Evolutionary conservation across 2,329 filamentous ascomycete species (phyloP).

Genomic region (Blastomyces percursus): DNA sequence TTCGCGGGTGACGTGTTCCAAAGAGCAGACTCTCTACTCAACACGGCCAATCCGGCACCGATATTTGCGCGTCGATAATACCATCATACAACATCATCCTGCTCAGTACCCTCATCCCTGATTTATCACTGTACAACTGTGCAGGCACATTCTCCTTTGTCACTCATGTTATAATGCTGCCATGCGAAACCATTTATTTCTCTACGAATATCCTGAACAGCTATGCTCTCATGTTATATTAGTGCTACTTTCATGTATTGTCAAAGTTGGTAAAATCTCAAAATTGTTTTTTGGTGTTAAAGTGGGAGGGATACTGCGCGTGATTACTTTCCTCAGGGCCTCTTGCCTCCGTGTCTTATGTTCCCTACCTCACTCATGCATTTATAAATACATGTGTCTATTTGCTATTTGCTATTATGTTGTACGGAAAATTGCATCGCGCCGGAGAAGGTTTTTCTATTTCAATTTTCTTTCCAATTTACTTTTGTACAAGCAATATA

Average conservation of each 20-base stretch:
- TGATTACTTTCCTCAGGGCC: neutral
- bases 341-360: neutral
- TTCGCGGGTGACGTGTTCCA: conserved; percentile 42
- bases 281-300: neutral
- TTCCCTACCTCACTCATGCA: neutral
- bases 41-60: conserved; percentile 33
- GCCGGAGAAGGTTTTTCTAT: neutral
- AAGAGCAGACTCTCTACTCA: conserved; percentile 38
- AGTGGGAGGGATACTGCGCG: neutral
- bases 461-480: neutral
- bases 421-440: neutral
- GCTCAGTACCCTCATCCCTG: neutral
- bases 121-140: neutral
- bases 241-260: neutral
- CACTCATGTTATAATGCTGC: neutral
- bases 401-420: neutral
- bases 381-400: neutral
- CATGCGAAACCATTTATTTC: neutral
- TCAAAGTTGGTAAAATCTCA: neutral
- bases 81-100: neutral
- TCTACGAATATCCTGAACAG: neutral
- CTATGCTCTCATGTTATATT: neutral
- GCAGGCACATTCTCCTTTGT: neutral
- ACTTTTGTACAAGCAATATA: neutral
- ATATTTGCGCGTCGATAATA: conserved; percentile 32